phyloP scores from a whole-genome alignment of 2,329 filamentous ascomycete species.

The Aureobasidium subglaciale region DNA sequence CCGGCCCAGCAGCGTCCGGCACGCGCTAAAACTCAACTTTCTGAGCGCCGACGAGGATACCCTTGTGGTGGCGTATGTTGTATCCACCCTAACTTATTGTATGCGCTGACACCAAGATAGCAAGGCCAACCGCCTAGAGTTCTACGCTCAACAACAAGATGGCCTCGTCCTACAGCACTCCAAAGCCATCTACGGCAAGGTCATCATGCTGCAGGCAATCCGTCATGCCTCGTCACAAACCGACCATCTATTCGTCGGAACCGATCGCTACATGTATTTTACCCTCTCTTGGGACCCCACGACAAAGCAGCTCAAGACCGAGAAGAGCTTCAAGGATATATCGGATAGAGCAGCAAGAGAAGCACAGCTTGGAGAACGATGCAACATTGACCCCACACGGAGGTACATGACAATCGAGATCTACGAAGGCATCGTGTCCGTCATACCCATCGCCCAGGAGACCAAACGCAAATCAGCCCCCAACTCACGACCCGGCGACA shows the following conservation, averaged over 20 bases:
- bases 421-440: constrained; percentile 60
- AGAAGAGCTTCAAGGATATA: constrained; percentile 54
- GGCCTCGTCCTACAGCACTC: constrained; percentile 60
- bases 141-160: constrained; percentile 62
- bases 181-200: constrained; percentile 72
- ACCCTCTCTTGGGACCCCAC: constrained; percentile 73
- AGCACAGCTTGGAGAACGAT: constrained; percentile 74
- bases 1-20: constrained; percentile 79
- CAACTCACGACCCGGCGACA: constrained; percentile 44
- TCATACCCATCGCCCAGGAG: constrained; percentile 53
- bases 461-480: constrained; percentile 45
- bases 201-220: constrained; percentile 77
- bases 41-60: constrained; percentile 68
- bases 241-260: constrained; percentile 88
- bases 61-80: constrained; percentile 75
- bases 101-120: constrained; percentile 29
- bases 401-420: constrained; percentile 60
- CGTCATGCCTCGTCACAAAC: constrained; percentile 65
- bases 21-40: constrained; percentile 76
- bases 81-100: background rate
- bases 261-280: constrained; percentile 84
- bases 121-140: constrained; percentile 77
- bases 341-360: constrained; percentile 59
- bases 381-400: constrained; percentile 74
- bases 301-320: constrained; percentile 45